Percentiles rank a stretch among this genome's conserved stretches.
phyloP scores from a whole-genome alignment of 116 monocot genomes.

The Papilionanthe hybrid region DNA sequence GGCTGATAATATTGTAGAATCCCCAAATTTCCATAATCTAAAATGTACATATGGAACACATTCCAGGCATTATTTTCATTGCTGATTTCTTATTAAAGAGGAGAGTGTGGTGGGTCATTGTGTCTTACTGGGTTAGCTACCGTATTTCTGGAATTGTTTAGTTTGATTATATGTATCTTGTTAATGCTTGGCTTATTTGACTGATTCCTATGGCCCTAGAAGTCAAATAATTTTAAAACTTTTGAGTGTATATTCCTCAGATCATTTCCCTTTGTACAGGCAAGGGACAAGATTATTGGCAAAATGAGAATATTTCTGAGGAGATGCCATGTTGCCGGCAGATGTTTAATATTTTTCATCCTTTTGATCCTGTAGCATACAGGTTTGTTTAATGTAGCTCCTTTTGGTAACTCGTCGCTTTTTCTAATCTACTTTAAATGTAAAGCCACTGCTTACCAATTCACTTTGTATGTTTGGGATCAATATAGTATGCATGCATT shows the following conservation, averaged over 20 bases:
- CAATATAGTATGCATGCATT: background rate
- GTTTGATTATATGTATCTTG: background rate
- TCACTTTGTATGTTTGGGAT: background rate
- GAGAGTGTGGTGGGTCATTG: background rate
- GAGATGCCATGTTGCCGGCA: slow-evolving; percentile 82
- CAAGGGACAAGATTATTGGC: slow-evolving; percentile 88
- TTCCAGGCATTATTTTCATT: background rate
- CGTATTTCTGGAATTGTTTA: background rate
- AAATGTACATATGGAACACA: too few relatives aligned
- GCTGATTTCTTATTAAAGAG: background rate
- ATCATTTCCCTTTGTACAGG: slow-evolving; percentile 32
- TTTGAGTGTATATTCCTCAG: background rate
- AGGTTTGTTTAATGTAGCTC: slow-evolving; percentile 42
- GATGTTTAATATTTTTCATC: slow-evolving; percentile 99
- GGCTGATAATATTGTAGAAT: too few relatives aligned
- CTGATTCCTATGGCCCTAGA: background rate
- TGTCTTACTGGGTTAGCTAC: background rate
- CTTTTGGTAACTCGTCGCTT: background rate
- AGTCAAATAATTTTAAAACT: background rate
- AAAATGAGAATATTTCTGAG: slow-evolving; percentile 75
- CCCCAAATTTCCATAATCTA: too few relatives aligned
- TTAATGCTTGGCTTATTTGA: background rate
- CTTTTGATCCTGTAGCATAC: slow-evolving; percentile 98
- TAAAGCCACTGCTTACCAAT: background rate
- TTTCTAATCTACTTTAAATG: background rate